Percentiles rank a stretch among this genome's conserved stretches.
phyloP scores from a whole-genome alignment of 1,139 yeast species.

The Debaryomyces sp. region DNA sequence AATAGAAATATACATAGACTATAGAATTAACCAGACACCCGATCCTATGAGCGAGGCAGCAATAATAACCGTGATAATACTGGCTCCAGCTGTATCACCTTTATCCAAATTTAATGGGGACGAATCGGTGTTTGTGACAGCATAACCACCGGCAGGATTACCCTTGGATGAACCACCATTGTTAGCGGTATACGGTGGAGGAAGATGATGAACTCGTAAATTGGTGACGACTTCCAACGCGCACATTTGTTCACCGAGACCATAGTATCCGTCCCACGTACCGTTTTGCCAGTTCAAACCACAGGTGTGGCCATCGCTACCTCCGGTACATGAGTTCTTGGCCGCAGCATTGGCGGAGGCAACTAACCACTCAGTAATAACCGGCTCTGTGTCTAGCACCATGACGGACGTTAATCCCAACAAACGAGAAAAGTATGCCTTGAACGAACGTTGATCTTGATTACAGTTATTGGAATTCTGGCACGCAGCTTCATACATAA shows the following conservation, averaged over 20 bases:
- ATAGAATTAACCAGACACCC: constrained; percentile 69
- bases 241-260: constrained; percentile 93
- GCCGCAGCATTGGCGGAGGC: constrained; percentile 73
- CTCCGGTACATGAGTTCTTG: constrained; percentile 83
- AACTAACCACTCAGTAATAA: constrained; percentile 53
- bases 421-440: constrained; percentile 78
- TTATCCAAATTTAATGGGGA: constrained; percentile 52
- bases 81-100: constrained; percentile 87
- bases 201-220: constrained; percentile 54
- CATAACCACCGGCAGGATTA: constrained; percentile 61
- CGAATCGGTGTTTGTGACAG: constrained; percentile 38
- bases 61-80: constrained; percentile 76
- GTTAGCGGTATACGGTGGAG: constrained; percentile 58
- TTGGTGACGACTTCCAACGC: constrained; percentile 80
- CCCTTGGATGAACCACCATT: constrained; percentile 67
- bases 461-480: constrained; percentile 66
- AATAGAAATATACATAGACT: constrained; percentile 7
- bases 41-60: constrained; percentile 66
- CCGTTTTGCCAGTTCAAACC: constrained; percentile 75
- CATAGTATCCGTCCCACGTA: constrained; percentile 75
- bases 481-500: constrained; percentile 85
- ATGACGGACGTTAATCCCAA: constrained; percentile 73
- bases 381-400: constrained; percentile 62
- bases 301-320: constrained; percentile 86
- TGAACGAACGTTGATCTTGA: constrained; percentile 88